Evolutionary conservation across 345 rosid species (phyloP).

Genomic region (Populus pruinosa): DNA sequence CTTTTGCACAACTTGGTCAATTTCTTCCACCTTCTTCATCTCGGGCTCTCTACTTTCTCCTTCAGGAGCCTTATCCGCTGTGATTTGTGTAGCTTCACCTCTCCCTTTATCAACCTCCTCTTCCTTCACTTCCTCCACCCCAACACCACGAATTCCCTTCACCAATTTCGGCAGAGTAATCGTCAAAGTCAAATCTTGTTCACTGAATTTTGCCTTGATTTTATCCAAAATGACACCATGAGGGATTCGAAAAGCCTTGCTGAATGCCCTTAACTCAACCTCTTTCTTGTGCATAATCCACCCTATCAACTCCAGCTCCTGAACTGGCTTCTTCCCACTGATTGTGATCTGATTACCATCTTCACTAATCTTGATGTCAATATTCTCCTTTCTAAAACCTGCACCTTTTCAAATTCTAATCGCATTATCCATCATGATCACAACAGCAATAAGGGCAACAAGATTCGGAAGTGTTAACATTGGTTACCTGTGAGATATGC

Average conservation of each 20-base stretch:
- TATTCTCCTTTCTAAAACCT: conserved; percentile 63
- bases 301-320: conserved; percentile 59
- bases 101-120: conserved; percentile 6
- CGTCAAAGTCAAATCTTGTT: conserved; percentile 46
- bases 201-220: conserved; percentile 63
- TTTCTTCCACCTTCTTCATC: conserved; percentile 14
- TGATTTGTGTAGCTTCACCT: conserved; percentile 7
- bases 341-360: conserved; percentile 56
- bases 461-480: neutral
- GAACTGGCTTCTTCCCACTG: conserved; percentile 59
- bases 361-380: conserved; percentile 59
- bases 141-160: conserved; percentile 48
- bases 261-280: conserved; percentile 52
- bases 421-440: neutral
- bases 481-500: conserved; percentile 63
- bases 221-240: conserved; percentile 50
- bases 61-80: conserved; percentile 14
- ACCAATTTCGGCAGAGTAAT: conserved; percentile 63
- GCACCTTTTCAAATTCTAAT: conserved; percentile 10
- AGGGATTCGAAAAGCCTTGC: conserved; percentile 59
- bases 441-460: neutral
- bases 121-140: conserved; percentile 53
- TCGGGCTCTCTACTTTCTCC: neutral
- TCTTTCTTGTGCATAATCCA: conserved; percentile 59
- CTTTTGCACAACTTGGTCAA: conserved; percentile 10